phyloP scores from a whole-genome alignment of 345 rosid species.

The Ceriops zippeliana region DNA sequence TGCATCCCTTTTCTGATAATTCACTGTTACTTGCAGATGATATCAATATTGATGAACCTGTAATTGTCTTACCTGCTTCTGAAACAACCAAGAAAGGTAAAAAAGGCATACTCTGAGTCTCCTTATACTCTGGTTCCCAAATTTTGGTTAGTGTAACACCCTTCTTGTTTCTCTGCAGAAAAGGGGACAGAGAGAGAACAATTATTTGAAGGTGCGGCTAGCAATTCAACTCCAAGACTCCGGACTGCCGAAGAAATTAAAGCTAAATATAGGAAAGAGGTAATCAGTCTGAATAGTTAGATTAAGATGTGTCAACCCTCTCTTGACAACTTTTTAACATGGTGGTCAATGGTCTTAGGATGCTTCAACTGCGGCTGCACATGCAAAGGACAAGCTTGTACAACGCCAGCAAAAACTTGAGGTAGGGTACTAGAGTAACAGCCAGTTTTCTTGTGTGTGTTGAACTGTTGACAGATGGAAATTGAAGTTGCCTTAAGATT shows the following conservation, averaged over 20 bases:
- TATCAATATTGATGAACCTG: slow-evolving; percentile 62
- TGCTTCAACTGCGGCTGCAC: slow-evolving; percentile 67
- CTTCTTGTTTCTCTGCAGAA: slow-evolving; percentile 41
- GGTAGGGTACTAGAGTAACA: slow-evolving; percentile 30
- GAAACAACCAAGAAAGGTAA: slow-evolving; percentile 38
- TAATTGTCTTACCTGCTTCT: slow-evolving; percentile 32
- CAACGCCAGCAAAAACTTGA: slow-evolving; percentile 80
- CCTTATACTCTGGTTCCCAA: slow-evolving; percentile 8
- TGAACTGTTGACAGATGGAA: background rate
- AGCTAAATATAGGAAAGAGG: slow-evolving; percentile 69
- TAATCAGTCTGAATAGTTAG: slow-evolving; percentile 17
- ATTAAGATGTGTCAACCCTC: background rate
- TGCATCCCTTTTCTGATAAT: slow-evolving; percentile 15
- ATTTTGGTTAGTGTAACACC: slow-evolving; percentile 3
- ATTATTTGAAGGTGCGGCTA: slow-evolving; percentile 67
- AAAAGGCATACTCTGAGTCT: slow-evolving; percentile 35
- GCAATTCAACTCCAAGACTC: slow-evolving; percentile 51
- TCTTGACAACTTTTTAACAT: slow-evolving; percentile 24
- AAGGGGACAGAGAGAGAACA: slow-evolving; percentile 51
- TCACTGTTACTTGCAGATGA: slow-evolving; percentile 53
- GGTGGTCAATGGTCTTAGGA: slow-evolving; percentile 41
- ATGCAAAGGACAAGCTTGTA: slow-evolving; percentile 68
- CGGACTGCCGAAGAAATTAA: slow-evolving; percentile 84
- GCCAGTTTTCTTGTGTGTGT: background rate
- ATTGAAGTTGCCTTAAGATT: background rate